Conservation (phyloP, 371 early-diverging fungal species). For the Choanephora cucurbitarum region DNA sequence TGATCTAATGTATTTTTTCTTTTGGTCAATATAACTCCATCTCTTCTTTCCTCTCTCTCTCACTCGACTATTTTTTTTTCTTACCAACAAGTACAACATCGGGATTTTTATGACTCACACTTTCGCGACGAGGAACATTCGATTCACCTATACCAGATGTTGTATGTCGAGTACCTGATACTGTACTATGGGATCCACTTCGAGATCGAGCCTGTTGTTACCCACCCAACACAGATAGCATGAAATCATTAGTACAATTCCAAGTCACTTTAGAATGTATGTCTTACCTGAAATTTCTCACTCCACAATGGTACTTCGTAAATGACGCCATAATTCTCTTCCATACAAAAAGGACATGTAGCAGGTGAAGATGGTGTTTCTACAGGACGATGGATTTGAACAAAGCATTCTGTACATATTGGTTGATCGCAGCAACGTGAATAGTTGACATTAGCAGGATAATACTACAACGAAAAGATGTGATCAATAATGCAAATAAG, state of each 20-base stretch:
- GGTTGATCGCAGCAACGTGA: slow-evolving; percentile 95
- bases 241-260: no score
- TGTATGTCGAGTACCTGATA: slow-evolving; percentile 39
- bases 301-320: slow-evolving; percentile 64
- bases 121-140: slow-evolving; percentile 51
- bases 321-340: slow-evolving; percentile 81
- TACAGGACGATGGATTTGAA: slow-evolving; percentile 83
- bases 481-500: no score
- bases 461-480: slow-evolving; percentile 66
- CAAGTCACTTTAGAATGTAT: no score
- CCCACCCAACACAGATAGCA: no score
- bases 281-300: slow-evolving; percentile 30
- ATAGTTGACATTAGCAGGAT: slow-evolving; percentile 89
- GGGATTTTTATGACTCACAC: slow-evolving; percentile 60
- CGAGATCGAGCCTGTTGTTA: slow-evolving; percentile 20
- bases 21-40: no score
- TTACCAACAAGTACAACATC: slow-evolving; percentile 77
- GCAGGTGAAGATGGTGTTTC: slow-evolving; percentile 60
- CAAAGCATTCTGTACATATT: slow-evolving; percentile 94
- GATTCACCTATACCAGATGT: slow-evolving; percentile 42
- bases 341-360: slow-evolving; percentile 88
- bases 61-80: slow-evolving; percentile 5
- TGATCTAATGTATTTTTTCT: slow-evolving; percentile 58
- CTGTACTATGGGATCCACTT: slow-evolving; percentile 32
- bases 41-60: not conserved